Conservation (phyloP, 441 rosid species). For the Croton laevigatus region DNA sequence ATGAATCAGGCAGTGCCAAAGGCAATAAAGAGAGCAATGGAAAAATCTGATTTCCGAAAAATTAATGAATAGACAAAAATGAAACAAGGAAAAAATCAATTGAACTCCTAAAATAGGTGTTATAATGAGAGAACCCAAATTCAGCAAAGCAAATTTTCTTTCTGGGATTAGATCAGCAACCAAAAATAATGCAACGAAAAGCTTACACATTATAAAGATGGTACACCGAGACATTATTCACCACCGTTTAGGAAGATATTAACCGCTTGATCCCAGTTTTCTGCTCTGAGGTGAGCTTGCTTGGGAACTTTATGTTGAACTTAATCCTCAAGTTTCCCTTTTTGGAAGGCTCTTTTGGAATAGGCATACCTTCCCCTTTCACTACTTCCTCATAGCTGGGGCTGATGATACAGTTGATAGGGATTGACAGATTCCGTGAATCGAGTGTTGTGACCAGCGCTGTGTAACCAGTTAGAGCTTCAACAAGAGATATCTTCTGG, state of each 20-base stretch:
- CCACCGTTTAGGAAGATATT: slow-evolving; percentile 29
- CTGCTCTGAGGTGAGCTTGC: slow-evolving; percentile 51
- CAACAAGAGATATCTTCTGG: slow-evolving; percentile 57
- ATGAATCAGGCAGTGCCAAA: too few relatives aligned
- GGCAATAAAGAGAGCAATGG: too few relatives aligned
- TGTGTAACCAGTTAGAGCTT: slow-evolving; percentile 68
- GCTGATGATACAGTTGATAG: slow-evolving; percentile 44
- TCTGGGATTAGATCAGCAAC: slow-evolving; percentile 6
- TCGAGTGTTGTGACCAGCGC: slow-evolving; percentile 54
- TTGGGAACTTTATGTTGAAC: slow-evolving; percentile 65
- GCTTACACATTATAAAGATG: slow-evolving; percentile 26
- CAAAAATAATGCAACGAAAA: slow-evolving; percentile 12
- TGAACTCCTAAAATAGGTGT: slow-evolving; percentile 18
- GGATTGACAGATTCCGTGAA: slow-evolving; percentile 45
- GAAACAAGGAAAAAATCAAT: slow-evolving; percentile 8
- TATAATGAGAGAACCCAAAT: slow-evolving; percentile 19
- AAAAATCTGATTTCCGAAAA: too few relatives aligned
- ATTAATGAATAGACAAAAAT: not conserved
- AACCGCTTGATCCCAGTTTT: slow-evolving; percentile 51
- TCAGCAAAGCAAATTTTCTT: slow-evolving; percentile 22
- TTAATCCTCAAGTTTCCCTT: slow-evolving; percentile 68
- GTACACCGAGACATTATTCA: slow-evolving; percentile 6
- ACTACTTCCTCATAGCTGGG: slow-evolving; percentile 69
- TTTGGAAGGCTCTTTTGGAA: slow-evolving; percentile 63
- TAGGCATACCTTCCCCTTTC: slow-evolving; percentile 82